A percentile compares a stretch with the other conserved stretches of the same genome.
phyloP scores from a whole-genome alignment of 257 asterid species.

The Ballota nigra region DNA sequence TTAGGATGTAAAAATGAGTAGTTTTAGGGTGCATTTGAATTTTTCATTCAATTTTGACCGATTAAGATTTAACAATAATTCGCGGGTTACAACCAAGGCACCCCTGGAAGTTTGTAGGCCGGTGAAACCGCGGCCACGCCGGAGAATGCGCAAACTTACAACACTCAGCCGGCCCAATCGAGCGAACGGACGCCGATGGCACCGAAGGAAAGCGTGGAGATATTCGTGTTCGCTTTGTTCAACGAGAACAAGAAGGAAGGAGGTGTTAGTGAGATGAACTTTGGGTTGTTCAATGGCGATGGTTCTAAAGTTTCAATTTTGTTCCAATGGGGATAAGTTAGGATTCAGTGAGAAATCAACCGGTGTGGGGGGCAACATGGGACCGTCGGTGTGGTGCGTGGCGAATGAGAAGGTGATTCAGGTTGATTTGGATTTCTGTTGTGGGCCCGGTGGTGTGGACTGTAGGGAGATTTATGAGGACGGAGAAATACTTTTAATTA shows the following conservation, averaged over 20 bases:
- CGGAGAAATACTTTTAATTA: no score
- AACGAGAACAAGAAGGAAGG: conserved; percentile 68
- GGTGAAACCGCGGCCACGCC: conserved; percentile 50
- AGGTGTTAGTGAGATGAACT: conserved; percentile 51
- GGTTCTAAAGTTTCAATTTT: conserved; percentile 51
- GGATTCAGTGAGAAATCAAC: conserved; percentile 36
- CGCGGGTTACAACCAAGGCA: no score
- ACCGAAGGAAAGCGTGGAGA: conserved; percentile 39
- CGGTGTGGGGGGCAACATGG: conserved; percentile 26
- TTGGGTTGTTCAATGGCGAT: conserved; percentile 51
- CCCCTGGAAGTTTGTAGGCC: no score
- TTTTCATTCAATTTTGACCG: no score
- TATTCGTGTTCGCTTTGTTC: conserved; percentile 52
- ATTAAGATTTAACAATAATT: no score
- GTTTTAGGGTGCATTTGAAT: no score
- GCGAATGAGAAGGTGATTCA: conserved; percentile 59
- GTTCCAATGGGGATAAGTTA: conserved; percentile 28
- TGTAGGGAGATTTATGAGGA: conserved; percentile 47
- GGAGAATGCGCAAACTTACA: conserved; percentile 51
- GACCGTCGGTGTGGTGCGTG: conserved; percentile 77
- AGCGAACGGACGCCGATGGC: conserved; percentile 59
- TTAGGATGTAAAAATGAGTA: no score
- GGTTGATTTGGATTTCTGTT: conserved; percentile 47
- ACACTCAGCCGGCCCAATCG: conserved; percentile 34
- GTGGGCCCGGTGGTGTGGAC: conserved; percentile 61